These are phyloP conservation scores for Effrenium voratum DNA, from an alignment of 73 alveolate genomes.

Conservation along the genomic window DNA sequence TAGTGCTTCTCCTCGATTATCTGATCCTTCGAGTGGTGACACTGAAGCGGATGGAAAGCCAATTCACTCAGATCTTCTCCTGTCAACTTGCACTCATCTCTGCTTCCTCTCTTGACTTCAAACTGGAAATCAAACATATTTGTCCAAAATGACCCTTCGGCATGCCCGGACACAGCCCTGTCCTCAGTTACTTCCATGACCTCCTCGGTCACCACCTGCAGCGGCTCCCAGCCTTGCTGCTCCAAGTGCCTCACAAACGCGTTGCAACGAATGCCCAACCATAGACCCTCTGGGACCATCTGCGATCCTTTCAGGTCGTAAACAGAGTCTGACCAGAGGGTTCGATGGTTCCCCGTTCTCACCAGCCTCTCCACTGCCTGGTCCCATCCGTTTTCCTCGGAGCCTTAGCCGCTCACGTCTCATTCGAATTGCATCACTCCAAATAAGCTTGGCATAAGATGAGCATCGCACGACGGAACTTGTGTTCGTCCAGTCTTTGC, in stretches of 20 bases:
- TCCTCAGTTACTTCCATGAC: conserved; percentile 3
- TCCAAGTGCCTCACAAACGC: neutral
- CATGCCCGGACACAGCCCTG: neutral
- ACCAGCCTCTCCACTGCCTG: conserved; percentile 32
- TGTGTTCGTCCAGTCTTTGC: conserved; percentile 35
- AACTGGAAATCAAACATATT: no score
- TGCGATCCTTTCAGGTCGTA: neutral
- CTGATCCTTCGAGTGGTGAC: no score
- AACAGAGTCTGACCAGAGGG: neutral
- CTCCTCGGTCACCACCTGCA: neutral
- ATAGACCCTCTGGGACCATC: neutral
- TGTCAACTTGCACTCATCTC: no score
- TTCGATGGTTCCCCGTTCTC: neutral
- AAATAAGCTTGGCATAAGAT: neutral
- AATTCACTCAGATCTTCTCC: no score
- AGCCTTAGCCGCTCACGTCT: neutral
- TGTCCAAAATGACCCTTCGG: no score
- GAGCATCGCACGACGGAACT: neutral
- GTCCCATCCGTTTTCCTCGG: conserved; percentile 22
- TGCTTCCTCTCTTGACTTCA: no score
- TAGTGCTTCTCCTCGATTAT: no score
- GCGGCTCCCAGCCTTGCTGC: conserved; percentile 38
- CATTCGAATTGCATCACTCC: neutral
- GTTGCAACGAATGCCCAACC: neutral
- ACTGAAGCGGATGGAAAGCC: no score